Evolutionary conservation across 2,329 filamentous ascomycete species (phyloP).

Genomic region (Amauroascus niger): DNA sequence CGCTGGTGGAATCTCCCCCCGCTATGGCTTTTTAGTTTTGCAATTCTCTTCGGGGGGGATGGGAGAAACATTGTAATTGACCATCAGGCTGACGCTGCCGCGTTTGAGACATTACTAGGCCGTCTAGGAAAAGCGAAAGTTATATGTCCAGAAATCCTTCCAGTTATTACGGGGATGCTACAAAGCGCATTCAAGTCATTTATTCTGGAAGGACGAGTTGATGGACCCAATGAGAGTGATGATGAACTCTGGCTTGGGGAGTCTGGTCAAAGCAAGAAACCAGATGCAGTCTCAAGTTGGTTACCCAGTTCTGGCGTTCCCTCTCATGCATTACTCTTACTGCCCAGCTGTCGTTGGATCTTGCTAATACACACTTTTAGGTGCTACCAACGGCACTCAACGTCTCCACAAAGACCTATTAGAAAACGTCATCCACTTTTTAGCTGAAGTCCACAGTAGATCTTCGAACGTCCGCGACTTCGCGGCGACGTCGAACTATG

Average conservation of each 20-base stretch:
- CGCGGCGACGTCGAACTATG: slow-evolving; percentile 66
- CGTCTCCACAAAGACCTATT: slow-evolving; percentile 56
- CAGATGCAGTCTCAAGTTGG: background rate
- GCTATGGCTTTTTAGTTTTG: slow-evolving; percentile 80
- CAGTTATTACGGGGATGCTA: slow-evolving; percentile 76
- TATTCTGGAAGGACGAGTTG: slow-evolving; percentile 51
- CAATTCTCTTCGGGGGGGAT: slow-evolving; percentile 77
- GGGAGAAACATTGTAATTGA: slow-evolving; percentile 65
- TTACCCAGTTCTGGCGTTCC: background rate
- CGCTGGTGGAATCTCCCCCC: slow-evolving; percentile 80
- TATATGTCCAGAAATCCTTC: slow-evolving; percentile 64
- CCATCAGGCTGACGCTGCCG: slow-evolving; percentile 62
- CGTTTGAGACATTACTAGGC: slow-evolving; percentile 61
- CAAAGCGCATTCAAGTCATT: slow-evolving; percentile 66
- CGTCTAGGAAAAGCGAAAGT: slow-evolving; percentile 52
- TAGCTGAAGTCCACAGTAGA: slow-evolving; percentile 66
- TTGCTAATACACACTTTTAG: background rate
- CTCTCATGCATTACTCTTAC: too few relatives aligned
- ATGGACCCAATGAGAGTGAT: slow-evolving; percentile 8
- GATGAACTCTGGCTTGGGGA: slow-evolving; percentile 10
- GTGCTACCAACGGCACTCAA: slow-evolving; percentile 21
- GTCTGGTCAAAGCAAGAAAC: background rate
- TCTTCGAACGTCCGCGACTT: slow-evolving; percentile 77
- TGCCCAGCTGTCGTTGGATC: background rate
- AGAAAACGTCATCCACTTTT: slow-evolving; percentile 66